phyloP scores from a whole-genome alignment of 148 eudicot species.

The Cornus controversa region DNA sequence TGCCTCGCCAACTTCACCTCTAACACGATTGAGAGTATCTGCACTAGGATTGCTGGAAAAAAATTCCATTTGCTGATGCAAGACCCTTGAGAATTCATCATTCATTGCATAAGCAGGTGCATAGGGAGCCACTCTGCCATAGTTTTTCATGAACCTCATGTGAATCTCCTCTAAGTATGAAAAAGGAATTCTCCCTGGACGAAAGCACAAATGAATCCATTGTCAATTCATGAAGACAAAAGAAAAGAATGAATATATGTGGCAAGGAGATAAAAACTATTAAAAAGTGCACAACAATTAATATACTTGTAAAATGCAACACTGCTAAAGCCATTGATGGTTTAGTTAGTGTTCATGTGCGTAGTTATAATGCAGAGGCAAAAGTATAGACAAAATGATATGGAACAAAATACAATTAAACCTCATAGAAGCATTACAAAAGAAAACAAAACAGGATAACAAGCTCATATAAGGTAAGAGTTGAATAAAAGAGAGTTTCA shows the following conservation, averaged over 20 bases:
- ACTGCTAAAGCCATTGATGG: no score
- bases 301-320: not conserved
- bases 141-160: conserved; percentile 97
- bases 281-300: not conserved
- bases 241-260: not conserved
- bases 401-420: not conserved
- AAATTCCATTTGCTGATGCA: conserved; percentile 86
- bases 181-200: conserved; percentile 91
- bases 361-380: not conserved
- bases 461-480: not conserved
- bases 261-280: not conserved
- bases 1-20: conserved; percentile 98
- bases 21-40: conserved; percentile 89
- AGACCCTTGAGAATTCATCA: conserved; percentile 77
- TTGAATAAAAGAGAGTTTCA: no score
- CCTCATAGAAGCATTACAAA: not conserved
- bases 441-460: not conserved
- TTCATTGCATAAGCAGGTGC: conserved; percentile 98
- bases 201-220: conserved; percentile 7
- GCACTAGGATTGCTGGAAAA: conserved; percentile 85
- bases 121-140: conserved; percentile 72
- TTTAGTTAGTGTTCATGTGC: no score
- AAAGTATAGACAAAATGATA: not conserved
- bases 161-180: conserved; percentile 94
- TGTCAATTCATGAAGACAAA: not conserved